Evolutionary conservation across 106 monocot genomes (phyloP).

Genomic region (Allium sativum): DNA sequence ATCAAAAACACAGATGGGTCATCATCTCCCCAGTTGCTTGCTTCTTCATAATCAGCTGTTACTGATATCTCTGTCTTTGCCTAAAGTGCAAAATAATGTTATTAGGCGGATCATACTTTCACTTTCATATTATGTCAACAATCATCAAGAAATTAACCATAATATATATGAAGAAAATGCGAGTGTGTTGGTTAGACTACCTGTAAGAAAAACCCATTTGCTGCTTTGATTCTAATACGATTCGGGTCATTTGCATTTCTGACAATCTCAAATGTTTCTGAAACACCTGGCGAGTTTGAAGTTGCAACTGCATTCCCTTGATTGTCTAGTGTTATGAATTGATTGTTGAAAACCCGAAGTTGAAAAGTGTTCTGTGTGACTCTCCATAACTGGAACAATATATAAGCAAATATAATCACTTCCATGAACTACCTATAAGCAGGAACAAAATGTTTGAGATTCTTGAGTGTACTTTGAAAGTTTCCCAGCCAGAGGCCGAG

Average conservation of each 20-base stretch:
- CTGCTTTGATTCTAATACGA: conserved; percentile 39
- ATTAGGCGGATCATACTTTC: neutral
- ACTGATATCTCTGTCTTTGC: conserved; percentile 19
- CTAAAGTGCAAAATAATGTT: neutral
- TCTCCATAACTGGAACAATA: conserved; percentile 15
- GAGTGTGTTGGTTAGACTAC: conserved; percentile 3
- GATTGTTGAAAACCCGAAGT: conserved; percentile 35
- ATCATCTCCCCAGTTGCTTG: conserved; percentile 51
- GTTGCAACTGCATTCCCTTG: conserved; percentile 23
- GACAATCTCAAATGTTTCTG: conserved; percentile 45
- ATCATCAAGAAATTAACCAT: too few relatives aligned
- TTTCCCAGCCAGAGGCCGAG: conserved; percentile 62
- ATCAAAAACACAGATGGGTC: conserved; percentile 58
- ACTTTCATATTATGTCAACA: too few relatives aligned
- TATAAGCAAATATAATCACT: too few relatives aligned
- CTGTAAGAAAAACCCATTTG: conserved; percentile 62
- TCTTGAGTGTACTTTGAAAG: conserved; percentile 29
- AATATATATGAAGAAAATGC: neutral
- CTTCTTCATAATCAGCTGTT: conserved; percentile 35
- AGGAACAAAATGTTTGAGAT: too few relatives aligned
- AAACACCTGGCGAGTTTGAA: conserved; percentile 10
- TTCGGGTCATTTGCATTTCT: conserved; percentile 20
- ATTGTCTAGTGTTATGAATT: conserved; percentile 34
- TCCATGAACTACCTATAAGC: too few relatives aligned
- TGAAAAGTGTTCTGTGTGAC: conserved; percentile 27